Evolutionary conservation across 225 moss, liverwort and hornwort genomes (phyloP).

Genomic region (Physcomitrellopsis africana): DNA sequence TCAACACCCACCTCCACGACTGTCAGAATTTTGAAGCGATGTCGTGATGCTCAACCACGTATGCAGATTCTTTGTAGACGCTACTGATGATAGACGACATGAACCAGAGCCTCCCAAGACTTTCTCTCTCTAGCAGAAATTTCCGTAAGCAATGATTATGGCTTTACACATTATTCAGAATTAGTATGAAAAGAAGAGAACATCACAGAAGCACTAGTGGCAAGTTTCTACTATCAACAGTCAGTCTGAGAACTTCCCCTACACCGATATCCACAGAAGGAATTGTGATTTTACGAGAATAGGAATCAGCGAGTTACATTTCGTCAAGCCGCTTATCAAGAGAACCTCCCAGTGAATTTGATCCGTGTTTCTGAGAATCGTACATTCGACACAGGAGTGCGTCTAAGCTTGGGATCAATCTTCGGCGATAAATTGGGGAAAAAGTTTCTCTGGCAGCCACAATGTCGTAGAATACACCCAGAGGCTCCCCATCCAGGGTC

Average conservation of each 20-base stretch:
- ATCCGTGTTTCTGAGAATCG: constrained; percentile 3
- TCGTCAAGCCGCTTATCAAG: background rate
- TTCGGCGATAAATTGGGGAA: background rate
- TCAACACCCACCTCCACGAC: background rate
- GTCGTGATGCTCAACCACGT: background rate
- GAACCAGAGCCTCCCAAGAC: constrained; percentile 10
- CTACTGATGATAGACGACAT: background rate
- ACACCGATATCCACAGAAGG: constrained; percentile 5
- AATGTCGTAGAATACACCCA: background rate
- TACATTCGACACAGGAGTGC: background rate
- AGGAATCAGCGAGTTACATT: background rate
- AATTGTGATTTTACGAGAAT: background rate
- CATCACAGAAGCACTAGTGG: constrained; percentile 1
- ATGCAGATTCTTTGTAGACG: background rate
- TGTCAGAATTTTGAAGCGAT: constrained; percentile 7
- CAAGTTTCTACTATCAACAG: background rate
- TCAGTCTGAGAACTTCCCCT: background rate
- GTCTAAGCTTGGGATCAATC: constrained; percentile 12
- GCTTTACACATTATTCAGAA: constrained; percentile 23
- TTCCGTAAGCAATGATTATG: constrained; percentile 1
- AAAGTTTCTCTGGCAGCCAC: background rate
- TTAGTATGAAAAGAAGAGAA: constrained; percentile 7
- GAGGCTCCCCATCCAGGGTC: background rate
- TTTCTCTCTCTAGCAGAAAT: constrained; percentile 10
- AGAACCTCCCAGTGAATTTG: background rate